Conservation (phyloP, 768 basidiomycete genomes). For the Thelephora ganbajun region DNA sequence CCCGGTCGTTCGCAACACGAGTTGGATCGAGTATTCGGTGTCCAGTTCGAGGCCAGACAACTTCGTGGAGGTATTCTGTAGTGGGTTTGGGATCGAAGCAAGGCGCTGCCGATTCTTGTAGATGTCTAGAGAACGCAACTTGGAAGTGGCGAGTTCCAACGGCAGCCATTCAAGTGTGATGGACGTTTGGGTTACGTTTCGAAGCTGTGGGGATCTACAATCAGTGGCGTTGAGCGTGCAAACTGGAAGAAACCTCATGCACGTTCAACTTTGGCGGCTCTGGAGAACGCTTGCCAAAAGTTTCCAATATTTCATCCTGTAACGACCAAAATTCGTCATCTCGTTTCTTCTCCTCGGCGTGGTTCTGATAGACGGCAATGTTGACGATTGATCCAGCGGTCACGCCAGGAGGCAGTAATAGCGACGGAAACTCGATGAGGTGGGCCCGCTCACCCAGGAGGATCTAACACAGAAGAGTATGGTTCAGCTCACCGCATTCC, state of each 20-base stretch:
- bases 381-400: constrained; percentile 93
- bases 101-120: constrained; percentile 85
- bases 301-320: constrained; percentile 65
- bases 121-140: constrained; percentile 80
- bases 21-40: constrained; percentile 88
- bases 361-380: constrained; percentile 86
- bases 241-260: constrained; percentile 10
- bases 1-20: constrained; percentile 83
- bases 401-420: constrained; percentile 85
- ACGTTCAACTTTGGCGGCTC: constrained; percentile 65
- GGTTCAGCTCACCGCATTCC: constrained; percentile 8
- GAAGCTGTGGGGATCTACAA: constrained; percentile 34
- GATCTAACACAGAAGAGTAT: constrained; percentile 36
- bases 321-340: constrained; percentile 75
- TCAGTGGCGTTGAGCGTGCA: neutral
- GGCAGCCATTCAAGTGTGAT: constrained; percentile 93
- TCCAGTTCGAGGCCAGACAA: constrained; percentile 69
- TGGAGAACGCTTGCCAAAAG: constrained; percentile 59
- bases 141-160: constrained; percentile 72
- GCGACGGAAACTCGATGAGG: constrained; percentile 94
- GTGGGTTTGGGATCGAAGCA: constrained; percentile 71
- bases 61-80: constrained; percentile 79
- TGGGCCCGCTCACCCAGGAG: constrained; percentile 89
- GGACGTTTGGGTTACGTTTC: constrained; percentile 93
- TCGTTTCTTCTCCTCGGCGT: constrained; percentile 68